Conservation (phyloP, 106 monocot genomes). For the Alisma plantagoaquatica region DNA sequence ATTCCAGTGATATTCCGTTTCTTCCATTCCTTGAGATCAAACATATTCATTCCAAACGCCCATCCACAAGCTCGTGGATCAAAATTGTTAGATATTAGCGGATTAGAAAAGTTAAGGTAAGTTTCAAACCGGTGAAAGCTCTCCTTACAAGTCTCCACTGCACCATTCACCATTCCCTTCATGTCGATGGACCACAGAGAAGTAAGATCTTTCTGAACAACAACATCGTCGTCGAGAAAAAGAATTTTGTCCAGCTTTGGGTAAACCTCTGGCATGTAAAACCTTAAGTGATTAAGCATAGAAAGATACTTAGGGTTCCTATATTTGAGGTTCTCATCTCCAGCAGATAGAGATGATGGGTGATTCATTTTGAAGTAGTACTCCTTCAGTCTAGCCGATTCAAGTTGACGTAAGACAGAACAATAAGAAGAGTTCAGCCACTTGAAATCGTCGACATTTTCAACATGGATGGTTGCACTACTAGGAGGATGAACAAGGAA, state of each 20-base stretch:
- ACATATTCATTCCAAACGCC: conserved; percentile 61
- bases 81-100: conserved; percentile 36
- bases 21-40: conserved; percentile 49
- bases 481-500: conserved; percentile 27
- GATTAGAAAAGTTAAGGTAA: conserved; percentile 52
- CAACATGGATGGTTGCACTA: conserved; percentile 24
- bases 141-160: conserved; percentile 44
- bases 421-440: conserved; percentile 51
- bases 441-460: conserved; percentile 40
- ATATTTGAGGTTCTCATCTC: conserved; percentile 31
- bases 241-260: conserved; percentile 53
- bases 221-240: conserved; percentile 59
- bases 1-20: conserved; percentile 35
- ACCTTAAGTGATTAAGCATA: conserved; percentile 55
- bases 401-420: conserved; percentile 34
- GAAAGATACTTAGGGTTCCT: conserved; percentile 55
- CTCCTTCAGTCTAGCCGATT: conserved; percentile 32
- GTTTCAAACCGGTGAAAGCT: conserved; percentile 27
- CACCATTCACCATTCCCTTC: conserved; percentile 61
- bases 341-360: conserved; percentile 27
- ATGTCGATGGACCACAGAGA: conserved; percentile 53
- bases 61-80: conserved; percentile 37
- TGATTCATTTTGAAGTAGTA: conserved; percentile 38
- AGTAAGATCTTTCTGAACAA: conserved; percentile 51
- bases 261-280: conserved; percentile 52